Base-by-base conservation (phyloP, 352 stramenopile species). In the Globisporangium spiculum region DNA sequence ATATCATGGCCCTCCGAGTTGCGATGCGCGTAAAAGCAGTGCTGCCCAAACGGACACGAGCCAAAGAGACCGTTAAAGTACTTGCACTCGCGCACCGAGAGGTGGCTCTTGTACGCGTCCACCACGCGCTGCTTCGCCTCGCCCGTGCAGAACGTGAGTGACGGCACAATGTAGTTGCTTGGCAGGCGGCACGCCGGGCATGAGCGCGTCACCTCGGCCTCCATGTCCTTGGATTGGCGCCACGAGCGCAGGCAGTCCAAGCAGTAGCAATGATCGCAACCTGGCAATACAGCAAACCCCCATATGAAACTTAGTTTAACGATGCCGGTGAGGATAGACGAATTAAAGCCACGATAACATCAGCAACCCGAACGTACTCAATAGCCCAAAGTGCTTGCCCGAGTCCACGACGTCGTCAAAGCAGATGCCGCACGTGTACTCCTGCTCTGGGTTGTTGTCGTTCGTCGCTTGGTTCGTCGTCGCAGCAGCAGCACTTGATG, bases 141-240 rank as follows among this genome's bases (percentile, higher is more conserved):
- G 27, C 86, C 86, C 27, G 75, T 91, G 66, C 79, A 87, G 62
- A 93, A 93, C 34, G 78, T 79, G 41, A 92, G 83, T 38, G 86
- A 93, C 44, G 86, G 86, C n/a, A 93, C 83, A 55, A 93, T 90
- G 63, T 85, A 93, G 63, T 91, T 83, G 60, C 84, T 91, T 20
- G 82, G 80, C 32, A 84, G 38, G 18, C 86, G 82, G 20, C 86
- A 93, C 16, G 78, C 83, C 2, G 86, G 86, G 53, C 86, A 93
- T 26, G 80, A 72, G 8, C 84, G 83, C 55, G 83, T 90, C 36
- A 89, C 79, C 54, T 91, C 83, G 24, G 83, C 71, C 27, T 93
- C 82, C 82, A 88, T 81, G 68, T 89, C 81, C 57, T 92, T 92
- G 10, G 84, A 87, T 67, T 90, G 75, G 32, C 86, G 82, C 86